Evolutionary conservation across 495 filamentous ascomycete genomes (phyloP).

Genomic region (Chaetomium cochliodes): DNA sequence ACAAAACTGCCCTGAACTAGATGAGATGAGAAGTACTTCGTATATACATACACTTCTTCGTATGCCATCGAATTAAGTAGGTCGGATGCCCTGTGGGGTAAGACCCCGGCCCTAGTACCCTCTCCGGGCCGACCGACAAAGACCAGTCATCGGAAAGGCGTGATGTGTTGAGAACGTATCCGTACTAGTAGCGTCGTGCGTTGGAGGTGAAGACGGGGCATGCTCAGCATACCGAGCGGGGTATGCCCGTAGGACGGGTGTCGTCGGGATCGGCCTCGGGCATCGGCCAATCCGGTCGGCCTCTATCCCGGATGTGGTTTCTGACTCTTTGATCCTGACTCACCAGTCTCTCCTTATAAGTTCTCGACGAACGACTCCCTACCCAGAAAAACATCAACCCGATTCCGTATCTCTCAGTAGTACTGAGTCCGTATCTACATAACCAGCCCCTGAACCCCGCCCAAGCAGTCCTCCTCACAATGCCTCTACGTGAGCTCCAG

Average conservation of each 20-base stretch:
- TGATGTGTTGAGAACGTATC: background rate
- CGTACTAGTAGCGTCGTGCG: too few relatives aligned
- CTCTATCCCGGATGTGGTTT: background rate
- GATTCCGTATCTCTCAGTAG: background rate
- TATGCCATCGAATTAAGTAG: too few relatives aligned
- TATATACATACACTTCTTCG: background rate
- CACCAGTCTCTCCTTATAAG: background rate
- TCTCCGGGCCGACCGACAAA: background rate
- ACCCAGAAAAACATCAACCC: background rate
- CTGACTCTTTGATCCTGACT: conserved; percentile 3
- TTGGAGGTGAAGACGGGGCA: background rate
- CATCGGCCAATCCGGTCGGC: background rate
- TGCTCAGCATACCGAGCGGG: conserved; percentile 16
- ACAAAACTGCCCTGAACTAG: too few relatives aligned
- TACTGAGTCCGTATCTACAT: too few relatives aligned
- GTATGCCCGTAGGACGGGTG: background rate
- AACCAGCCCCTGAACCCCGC: background rate
- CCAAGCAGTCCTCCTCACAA: conserved; percentile 30
- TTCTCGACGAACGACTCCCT: background rate
- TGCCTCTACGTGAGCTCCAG: conserved; percentile 53
- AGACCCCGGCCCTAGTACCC: background rate
- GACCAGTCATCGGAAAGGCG: conserved; percentile 16
- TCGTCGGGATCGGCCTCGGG: background rate
- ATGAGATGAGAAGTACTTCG: background rate
- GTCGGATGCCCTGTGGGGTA: too few relatives aligned